A percentile compares a stretch with the other conserved stretches of the same genome.
Evolutionary conservation across 2,329 filamentous ascomycete species (phyloP).

Genomic region (Fusarium nurragi): DNA sequence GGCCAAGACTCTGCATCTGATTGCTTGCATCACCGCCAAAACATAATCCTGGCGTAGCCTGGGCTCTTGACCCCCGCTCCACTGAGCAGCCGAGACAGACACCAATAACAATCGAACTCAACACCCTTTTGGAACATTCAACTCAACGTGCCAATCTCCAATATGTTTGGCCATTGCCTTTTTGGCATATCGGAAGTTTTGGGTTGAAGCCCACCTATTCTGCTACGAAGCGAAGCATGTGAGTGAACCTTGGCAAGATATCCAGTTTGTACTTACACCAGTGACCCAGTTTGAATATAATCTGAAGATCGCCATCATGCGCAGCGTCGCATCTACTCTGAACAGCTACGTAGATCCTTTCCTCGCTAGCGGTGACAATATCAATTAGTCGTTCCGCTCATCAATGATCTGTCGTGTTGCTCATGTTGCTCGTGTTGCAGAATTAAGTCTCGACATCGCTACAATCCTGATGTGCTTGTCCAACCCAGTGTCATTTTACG

Average conservation of each 20-base stretch:
- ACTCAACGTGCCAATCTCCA: not conserved
- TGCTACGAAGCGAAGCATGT: not conserved
- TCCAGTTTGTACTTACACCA: slow-evolving; percentile 17
- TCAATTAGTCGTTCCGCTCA: not conserved
- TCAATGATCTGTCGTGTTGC: slow-evolving; percentile 5
- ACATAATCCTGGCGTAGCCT: not conserved
- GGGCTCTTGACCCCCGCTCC: not conserved
- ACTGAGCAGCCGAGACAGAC: slow-evolving; percentile 4
- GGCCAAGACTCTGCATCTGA: slow-evolving; percentile 10
- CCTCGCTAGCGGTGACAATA: not conserved
- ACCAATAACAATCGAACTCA: not conserved
- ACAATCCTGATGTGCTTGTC: not conserved
- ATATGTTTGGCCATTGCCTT: slow-evolving; percentile 8
- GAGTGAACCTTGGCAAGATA: not conserved
- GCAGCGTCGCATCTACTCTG: not conserved
- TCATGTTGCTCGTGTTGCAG: slow-evolving; percentile 8
- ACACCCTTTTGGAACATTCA: slow-evolving; percentile 3
- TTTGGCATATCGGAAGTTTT: slow-evolving; percentile 3
- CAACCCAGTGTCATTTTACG: slow-evolving; percentile 3
- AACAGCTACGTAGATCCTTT: slow-evolving; percentile 1
- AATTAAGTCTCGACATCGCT: not conserved
- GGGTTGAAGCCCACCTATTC: not conserved
- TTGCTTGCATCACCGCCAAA: slow-evolving; percentile 20
- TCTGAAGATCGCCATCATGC: not conserved
- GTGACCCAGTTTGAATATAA: slow-evolving; percentile 17